A percentile compares a stretch with the other conserved stretches of the same genome.
These are phyloP conservation scores for Carex cristatella DNA, from an alignment of 176 grass and related monocot genomes.

Conservation along the genomic window DNA sequence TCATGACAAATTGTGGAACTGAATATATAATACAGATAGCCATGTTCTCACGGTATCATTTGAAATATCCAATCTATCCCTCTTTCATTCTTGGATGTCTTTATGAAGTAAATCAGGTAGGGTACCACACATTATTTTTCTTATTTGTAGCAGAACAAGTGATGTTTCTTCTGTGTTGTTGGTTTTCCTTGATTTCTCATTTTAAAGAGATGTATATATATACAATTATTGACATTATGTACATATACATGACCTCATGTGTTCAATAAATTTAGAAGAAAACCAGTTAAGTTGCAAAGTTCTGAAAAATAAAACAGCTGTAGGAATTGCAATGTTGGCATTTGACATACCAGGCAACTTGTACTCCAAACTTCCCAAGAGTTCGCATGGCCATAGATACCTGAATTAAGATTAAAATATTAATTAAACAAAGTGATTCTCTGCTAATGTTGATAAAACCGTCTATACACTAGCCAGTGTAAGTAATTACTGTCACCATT, in stretches of 20 bases:
- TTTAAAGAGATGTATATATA: neutral
- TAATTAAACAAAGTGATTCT: neutral
- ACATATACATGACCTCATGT: neutral
- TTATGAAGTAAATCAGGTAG: neutral
- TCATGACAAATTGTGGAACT: no score
- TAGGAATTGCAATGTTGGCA: neutral
- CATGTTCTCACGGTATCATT: neutral
- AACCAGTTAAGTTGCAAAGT: neutral
- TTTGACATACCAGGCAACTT: slow-evolving; percentile 69
- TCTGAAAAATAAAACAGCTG: neutral
- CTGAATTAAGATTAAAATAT: slow-evolving; percentile 35
- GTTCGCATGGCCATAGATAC: slow-evolving; percentile 91
- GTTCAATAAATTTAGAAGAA: neutral
- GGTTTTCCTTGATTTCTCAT: neutral
- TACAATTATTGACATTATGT: neutral
- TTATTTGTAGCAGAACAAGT: neutral
- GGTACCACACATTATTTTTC: neutral
- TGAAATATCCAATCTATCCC: neutral
- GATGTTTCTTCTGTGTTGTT: neutral
- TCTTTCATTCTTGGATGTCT: neutral
- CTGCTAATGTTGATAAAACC: neutral
- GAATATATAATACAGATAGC: neutral
- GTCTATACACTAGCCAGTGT: neutral
- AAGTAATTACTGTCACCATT: neutral
- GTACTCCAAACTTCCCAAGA: slow-evolving; percentile 75